Conservation (phyloP, 306 rosid genomes). For the Vigna nakashimae region DNA sequence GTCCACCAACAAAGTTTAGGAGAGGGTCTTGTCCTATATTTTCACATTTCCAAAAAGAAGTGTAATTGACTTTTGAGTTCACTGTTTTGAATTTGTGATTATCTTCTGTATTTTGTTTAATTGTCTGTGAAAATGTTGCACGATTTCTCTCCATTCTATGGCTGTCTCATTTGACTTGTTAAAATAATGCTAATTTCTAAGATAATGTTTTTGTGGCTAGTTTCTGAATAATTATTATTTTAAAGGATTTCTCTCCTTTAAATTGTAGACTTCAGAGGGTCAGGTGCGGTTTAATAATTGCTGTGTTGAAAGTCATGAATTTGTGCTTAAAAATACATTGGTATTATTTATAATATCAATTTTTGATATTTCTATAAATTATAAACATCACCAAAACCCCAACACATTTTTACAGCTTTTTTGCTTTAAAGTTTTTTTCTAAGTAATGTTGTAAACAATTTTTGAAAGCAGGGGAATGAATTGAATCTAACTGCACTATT, state of each 20-base stretch:
- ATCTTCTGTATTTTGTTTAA: not conserved
- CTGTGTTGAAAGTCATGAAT: not conserved
- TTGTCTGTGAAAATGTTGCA: not conserved
- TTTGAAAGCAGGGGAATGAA: not conserved
- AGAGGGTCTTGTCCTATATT: conserved; percentile 5
- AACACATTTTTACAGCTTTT: conserved; percentile 15
- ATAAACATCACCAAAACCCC: not conserved
- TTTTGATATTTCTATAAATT: not conserved
- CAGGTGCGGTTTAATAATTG: no score
- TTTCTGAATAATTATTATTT: no score
- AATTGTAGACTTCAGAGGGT: not conserved
- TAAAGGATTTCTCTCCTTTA: not conserved
- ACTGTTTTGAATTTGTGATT: not conserved
- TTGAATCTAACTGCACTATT: not conserved
- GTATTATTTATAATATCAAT: not conserved
- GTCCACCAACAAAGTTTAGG: conserved; percentile 1
- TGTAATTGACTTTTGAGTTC: conserved; percentile 9
- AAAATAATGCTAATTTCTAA: not conserved
- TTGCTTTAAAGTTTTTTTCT: not conserved
- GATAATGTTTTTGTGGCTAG: not conserved
- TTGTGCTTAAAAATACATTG: not conserved
- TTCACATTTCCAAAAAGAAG: conserved; percentile 10
- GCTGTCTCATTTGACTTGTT: conserved; percentile 5
- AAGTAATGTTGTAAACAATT: conserved; percentile 10
- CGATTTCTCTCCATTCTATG: conserved; percentile 4